Evolutionary conservation across 192 early-diverging fungal species (phyloP), one percentile per base, ranked within the genome.

Genomic region (Phlyctochytrium bullatum): DNA sequence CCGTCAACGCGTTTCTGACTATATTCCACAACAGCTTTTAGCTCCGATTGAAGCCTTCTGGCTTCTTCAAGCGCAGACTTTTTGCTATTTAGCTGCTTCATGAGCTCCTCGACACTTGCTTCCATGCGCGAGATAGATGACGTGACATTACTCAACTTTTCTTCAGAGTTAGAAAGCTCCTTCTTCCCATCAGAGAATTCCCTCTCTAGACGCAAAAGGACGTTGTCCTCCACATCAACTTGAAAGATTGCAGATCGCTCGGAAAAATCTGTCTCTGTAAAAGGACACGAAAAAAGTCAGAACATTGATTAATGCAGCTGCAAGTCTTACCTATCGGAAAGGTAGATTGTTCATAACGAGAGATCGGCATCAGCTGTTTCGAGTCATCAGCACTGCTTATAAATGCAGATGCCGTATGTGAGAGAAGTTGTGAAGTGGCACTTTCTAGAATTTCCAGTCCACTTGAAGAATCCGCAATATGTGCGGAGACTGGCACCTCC

Each of bases 181-280:
- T 27, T 57, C 54, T 27, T 57, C 54, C 25, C 54, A 20, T 57
- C 54, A 10, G 54, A 10, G 25, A 20, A 57, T 28, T 57, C 54
- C 6, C 54, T 10, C 54, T 57, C 54, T 27, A 57, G 27, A 10
- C 54, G 54, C 12, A 57, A 20, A 10, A 57, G 27, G 27, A 57
- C 25, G 27, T 57, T 57, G 27, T 57, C 54, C 27, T 57, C 20
- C 4, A 57, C 25, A 27, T 57, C 54, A 10, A 57, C 12, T 28
- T 57, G 54, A 57, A 57, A 57, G 6, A 57, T 25, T 10, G 54
- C 27, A 25, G 20, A 25, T 25, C 54, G 54, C 25, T 57, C 54
- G 40, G 40, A 50, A n/a, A n/a, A n/a, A 50, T 50, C n/a, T 50
- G 40, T 10, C 40, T 50, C 40, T 50, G 40, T n/a, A n/a, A n/a